Base-by-base conservation (phyloP, 2,329 filamentous ascomycete genomes). In the Aspergillus sp. region DNA sequence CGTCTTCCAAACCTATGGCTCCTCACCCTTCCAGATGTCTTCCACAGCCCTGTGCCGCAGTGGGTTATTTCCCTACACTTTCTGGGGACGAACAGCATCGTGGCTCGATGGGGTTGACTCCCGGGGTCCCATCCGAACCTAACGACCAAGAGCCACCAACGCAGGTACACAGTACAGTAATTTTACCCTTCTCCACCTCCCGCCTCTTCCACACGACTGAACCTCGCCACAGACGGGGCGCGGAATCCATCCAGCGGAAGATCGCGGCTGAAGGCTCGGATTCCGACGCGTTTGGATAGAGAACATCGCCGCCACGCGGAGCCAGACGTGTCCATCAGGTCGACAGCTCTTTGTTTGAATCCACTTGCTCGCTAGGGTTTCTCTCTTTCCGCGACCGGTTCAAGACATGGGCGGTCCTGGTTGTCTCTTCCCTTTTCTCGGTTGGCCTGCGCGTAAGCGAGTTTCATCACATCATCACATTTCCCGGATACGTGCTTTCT, bases 201-300 rank as follows among this genome's bases (percentile, higher is more conserved):
- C 40, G 16, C 10, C 9, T 20, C 40, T 20, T 17, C 40, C 16
- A 17, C 14, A 42, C 40, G 40, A 42, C 40, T n/a, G 40, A 42
- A 11, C 47, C 41, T 38, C 50, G 50, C 50, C 46, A 52, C 50
- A 49, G 19, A 22, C 16, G 46, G 50, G 41, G 50, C 41, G 41
- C 38, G 26, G 32, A 22, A 24, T 45, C 35, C 33, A 30, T 50
- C 47, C 36, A 49, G 47, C 45, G 32, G 38, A 52, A 40, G 30
- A 40, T 44, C 45, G 41, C 50, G 50, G 50, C 32, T 49, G 46
- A 52, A 19, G 30, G 24, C 26, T 45, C 24, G 40, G 17, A 42
- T 30, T 30, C 8, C 26, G 26, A 7, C 26, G 26, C 26, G 26
- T 30, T 30, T 30, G 26, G 26, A 30, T 30, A 30, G 47, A 43